Conservation (phyloP, 2,329 filamentous ascomycete species). For the Cytospora piceae region DNA sequence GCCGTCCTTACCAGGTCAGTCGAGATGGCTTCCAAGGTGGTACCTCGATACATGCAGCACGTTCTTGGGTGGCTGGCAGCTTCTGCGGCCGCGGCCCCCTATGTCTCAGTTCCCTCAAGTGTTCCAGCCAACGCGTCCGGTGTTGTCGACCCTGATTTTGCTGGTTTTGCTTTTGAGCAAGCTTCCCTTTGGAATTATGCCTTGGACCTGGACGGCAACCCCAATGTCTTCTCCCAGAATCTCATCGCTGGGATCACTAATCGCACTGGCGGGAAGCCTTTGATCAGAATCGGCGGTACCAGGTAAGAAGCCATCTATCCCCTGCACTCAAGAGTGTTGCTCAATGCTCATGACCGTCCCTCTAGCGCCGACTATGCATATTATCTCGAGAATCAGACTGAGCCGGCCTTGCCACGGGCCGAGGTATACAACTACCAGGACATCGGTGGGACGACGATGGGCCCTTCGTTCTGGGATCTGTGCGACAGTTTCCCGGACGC, state of each 20-base stretch:
- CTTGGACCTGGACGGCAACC: conserved; percentile 37
- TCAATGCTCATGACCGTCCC: background rate
- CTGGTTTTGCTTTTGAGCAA: conserved; percentile 41
- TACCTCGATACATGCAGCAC: conserved; percentile 25
- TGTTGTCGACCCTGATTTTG: conserved; percentile 35
- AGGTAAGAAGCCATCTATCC: conserved; percentile 8
- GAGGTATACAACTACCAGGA: conserved; percentile 42
- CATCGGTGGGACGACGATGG: conserved; percentile 41
- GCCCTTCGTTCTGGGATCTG: conserved; percentile 41
- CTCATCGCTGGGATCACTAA: conserved; percentile 41
- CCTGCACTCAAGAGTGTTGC: background rate
- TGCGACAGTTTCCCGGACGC: conserved; percentile 39
- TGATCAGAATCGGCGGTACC: conserved; percentile 43
- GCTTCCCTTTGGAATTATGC: conserved; percentile 42
- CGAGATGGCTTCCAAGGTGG: conserved; percentile 17
- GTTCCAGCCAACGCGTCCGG: conserved; percentile 25
- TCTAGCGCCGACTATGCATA: conserved; percentile 41
- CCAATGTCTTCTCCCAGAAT: conserved; percentile 41
- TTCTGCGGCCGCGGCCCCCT: conserved; percentile 22
- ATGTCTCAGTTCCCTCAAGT: conserved; percentile 25
- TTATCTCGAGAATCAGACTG: conserved; percentile 39
- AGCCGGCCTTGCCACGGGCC: conserved; percentile 39
- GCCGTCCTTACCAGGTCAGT: background rate
- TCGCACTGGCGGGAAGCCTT: conserved; percentile 41
- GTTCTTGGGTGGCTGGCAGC: conserved; percentile 22